A percentile compares a stretch with the other conserved stretches of the same genome.
Evolutionary conservation across 768 basidiomycete genomes (phyloP).

Genomic region (Kwoniella sp.): DNA sequence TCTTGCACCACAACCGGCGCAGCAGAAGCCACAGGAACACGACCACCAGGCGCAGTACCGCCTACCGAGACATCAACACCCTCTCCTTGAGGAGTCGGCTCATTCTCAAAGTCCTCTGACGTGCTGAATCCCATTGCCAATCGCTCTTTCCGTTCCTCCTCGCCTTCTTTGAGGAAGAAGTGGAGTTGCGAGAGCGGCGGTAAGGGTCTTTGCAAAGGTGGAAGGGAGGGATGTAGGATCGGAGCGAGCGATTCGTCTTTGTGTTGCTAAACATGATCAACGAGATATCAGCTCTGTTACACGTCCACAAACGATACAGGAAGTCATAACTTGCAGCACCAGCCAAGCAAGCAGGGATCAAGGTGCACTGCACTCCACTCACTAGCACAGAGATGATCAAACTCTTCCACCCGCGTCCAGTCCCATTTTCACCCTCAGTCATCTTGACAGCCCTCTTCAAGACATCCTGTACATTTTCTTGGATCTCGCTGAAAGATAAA

Average conservation of each 20-base stretch:
- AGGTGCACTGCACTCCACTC: conserved; percentile 14
- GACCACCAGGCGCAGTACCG: too few relatives aligned
- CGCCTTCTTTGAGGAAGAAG: conserved; percentile 39
- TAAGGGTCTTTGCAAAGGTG: conserved; percentile 42
- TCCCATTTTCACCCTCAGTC: conserved; percentile 38
- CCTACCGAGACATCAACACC: too few relatives aligned
- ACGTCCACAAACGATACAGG: background rate
- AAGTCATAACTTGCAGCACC: conserved; percentile 3
- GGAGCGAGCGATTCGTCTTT: conserved; percentile 6
- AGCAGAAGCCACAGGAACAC: too few relatives aligned
- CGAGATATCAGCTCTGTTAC: background rate
- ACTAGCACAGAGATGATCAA: conserved; percentile 39
- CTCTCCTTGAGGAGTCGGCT: background rate
- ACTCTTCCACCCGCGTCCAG: conserved; percentile 45
- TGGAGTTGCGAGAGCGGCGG: conserved; percentile 47
- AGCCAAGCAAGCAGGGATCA: background rate
- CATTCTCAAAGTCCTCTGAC: conserved; percentile 5
- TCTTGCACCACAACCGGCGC: too few relatives aligned
- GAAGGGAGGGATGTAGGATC: conserved; percentile 47
- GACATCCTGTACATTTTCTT: conserved; percentile 23
- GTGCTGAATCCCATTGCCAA: conserved; percentile 35
- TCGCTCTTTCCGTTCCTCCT: conserved; percentile 43
- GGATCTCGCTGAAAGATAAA: conserved; percentile 6
- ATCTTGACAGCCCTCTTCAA: conserved; percentile 39
- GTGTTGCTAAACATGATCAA: too few relatives aligned